Evolutionary conservation across 202 grass and related monocot species (phyloP).

Genomic region (Setaria viridis): DNA sequence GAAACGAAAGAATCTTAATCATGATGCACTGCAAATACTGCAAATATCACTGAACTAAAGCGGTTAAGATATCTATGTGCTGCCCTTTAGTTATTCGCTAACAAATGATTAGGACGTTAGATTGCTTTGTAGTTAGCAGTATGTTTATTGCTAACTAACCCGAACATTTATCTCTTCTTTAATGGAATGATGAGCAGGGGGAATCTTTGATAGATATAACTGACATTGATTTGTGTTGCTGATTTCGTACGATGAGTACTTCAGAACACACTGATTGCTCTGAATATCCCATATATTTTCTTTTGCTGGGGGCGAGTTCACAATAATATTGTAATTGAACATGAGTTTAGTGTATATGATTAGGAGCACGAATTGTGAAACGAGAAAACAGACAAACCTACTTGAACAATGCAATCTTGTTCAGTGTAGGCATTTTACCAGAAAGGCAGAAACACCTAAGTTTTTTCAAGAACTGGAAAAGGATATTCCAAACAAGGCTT

Average conservation of each 20-base stretch:
- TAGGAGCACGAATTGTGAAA: background rate
- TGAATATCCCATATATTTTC: conserved; percentile 1
- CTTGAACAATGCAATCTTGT: background rate
- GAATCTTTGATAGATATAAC: conserved; percentile 5
- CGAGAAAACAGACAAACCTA: background rate
- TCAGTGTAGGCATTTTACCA: background rate
- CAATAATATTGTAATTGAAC: background rate
- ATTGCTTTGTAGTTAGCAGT: background rate
- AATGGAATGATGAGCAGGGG: background rate
- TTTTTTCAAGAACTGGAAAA: background rate
- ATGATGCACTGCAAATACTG: background rate
- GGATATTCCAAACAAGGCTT: background rate
- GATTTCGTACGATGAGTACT: background rate
- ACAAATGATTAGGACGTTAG: conserved; percentile 19
- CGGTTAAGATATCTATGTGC: background rate
- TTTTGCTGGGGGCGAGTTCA: background rate
- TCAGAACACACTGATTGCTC: background rate
- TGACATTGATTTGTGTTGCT: background rate
- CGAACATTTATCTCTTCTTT: background rate
- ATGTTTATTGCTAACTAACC: conserved; percentile 13
- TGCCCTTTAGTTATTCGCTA: background rate
- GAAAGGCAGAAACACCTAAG: too few species aligned
- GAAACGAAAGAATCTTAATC: background rate
- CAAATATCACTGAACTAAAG: background rate
- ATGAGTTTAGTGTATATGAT: background rate